Evolutionary conservation across 106 monocot genomes (phyloP).

Genomic region (Allium cepa): DNA sequence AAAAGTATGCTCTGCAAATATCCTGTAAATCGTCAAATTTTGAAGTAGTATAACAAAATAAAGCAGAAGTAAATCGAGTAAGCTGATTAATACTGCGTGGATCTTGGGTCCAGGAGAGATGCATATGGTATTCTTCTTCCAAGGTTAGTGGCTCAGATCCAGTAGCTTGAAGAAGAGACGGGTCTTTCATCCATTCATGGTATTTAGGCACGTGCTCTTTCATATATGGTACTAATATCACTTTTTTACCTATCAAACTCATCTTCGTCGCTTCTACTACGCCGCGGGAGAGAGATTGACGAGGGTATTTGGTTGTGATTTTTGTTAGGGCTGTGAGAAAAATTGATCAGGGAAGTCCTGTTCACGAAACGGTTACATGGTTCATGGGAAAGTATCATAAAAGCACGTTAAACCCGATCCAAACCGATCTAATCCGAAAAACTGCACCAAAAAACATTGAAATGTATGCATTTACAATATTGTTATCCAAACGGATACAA

Average conservation of each 20-base stretch:
- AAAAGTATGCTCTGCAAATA: slow-evolving; percentile 22
- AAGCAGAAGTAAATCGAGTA: neutral
- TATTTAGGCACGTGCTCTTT: slow-evolving; percentile 83
- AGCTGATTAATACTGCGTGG: neutral
- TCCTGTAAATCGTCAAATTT: neutral
- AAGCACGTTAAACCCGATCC: no score
- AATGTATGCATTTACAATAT: no score
- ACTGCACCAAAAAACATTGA: no score
- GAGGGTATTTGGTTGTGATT: no score
- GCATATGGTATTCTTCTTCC: slow-evolving; percentile 25
- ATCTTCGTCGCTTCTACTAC: neutral
- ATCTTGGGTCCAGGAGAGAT: slow-evolving; percentile 16
- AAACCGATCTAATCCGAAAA: no score
- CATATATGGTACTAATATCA: slow-evolving; percentile 83
- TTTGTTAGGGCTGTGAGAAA: no score
- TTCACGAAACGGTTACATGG: no score
- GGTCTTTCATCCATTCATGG: slow-evolving; percentile 93
- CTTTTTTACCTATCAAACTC: slow-evolving; percentile 65
- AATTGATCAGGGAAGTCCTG: no score
- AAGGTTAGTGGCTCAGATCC: slow-evolving; percentile 85
- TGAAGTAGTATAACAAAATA: neutral
- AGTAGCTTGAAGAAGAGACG: slow-evolving; percentile 73
- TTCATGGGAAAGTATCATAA: no score
- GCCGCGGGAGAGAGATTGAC: no score
- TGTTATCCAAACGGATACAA: no score